Percentiles rank a stretch among this genome's conserved stretches.
phyloP scores from a whole-genome alignment of 139 green algal species.

The Coccomyxa sp. region DNA sequence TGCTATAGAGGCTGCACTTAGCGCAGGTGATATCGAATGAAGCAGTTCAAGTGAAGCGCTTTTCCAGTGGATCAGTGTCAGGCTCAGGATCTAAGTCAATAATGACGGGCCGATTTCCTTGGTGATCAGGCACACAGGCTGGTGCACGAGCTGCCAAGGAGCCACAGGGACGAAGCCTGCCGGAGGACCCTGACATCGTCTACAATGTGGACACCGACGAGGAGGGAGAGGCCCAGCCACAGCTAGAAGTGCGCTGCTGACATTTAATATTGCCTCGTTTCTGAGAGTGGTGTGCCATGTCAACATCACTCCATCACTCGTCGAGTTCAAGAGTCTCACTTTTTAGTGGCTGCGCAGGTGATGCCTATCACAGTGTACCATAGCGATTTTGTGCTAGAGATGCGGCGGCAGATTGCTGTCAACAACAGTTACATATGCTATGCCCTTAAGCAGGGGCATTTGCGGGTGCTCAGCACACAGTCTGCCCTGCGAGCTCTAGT shows the following conservation, averaged over 20 bases:
- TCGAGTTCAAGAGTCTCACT: no score
- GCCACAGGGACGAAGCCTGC: background rate
- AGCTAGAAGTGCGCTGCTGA: constrained; percentile 36
- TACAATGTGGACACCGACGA: constrained; percentile 8
- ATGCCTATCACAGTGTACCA: constrained; percentile 49
- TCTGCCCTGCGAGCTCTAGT: constrained; percentile 53
- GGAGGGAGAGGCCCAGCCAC: constrained; percentile 22
- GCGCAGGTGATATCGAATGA: background rate
- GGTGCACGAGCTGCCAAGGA: background rate
- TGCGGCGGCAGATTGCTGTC: constrained; percentile 50
- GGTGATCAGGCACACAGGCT: background rate
- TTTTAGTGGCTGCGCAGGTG: constrained; percentile 25
- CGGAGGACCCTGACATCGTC: background rate
- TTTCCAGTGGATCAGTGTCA: background rate
- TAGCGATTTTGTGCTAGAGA: constrained; percentile 30
- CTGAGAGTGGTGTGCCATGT: no score
- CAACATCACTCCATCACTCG: no score
- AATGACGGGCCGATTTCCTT: background rate
- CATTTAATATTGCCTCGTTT: background rate
- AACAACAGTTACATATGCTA: constrained; percentile 74
- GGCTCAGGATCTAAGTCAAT: no score
- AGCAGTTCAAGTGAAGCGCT: background rate
- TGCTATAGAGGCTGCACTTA: background rate
- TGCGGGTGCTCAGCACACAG: constrained; percentile 65
- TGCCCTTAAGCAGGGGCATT: constrained; percentile 63